Percentiles rank a stretch among this genome's conserved stretches.
Conservation (phyloP, 2,329 filamentous ascomycete genomes). For the Alternaria infectoria region DNA sequence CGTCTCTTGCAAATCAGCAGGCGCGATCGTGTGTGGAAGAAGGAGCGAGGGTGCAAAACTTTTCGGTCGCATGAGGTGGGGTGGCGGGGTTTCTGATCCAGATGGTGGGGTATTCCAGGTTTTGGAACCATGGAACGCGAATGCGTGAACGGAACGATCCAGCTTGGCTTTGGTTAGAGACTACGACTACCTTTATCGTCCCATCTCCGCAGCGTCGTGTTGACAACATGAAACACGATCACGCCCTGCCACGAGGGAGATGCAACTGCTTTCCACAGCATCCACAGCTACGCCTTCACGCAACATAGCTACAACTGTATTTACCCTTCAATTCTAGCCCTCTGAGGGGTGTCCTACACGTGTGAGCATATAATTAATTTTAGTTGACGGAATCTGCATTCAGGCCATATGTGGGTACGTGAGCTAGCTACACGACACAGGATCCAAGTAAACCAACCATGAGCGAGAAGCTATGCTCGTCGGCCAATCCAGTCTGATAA, state of each 20-base stretch:
- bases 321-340: background rate
- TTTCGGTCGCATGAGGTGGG: background rate
- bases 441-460: accelerated
- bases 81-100: background rate
- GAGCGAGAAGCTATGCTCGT: background rate
- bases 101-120: background rate
- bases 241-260: background rate
- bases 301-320: background rate
- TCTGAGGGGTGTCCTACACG: background rate
- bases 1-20: no score
- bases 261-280: background rate
- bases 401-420: background rate
- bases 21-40: background rate
- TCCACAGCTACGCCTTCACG: background rate
- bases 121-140: background rate
- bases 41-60: background rate
- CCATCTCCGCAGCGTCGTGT: background rate
- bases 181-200: background rate
- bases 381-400: background rate
- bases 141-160: no score
- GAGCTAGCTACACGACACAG: background rate
- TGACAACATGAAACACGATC: background rate
- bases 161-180: background rate
- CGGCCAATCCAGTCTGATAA: background rate
- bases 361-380: background rate